Base-by-base conservation (phyloP, 2,329 filamentous ascomycete species). In the Penicillium paneum region DNA sequence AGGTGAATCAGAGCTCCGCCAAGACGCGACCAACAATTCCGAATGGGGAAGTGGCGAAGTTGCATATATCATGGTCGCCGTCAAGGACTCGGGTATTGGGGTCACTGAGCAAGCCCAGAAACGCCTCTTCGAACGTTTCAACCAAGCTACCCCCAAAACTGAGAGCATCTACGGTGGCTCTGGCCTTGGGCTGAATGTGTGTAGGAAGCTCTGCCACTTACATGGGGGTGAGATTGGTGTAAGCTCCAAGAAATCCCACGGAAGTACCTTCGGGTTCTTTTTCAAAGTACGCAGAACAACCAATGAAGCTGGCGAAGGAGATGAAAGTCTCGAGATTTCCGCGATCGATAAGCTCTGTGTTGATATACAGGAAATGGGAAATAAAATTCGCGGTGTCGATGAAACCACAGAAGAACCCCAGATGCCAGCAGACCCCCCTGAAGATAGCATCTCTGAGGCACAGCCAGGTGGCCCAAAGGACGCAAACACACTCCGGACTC, bases 171-270 rank as follows among this genome's bases (percentile, higher is more conserved):
- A 93, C 60, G 90, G 89, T 21, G 90, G 90, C 0, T 89, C 86
- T 0, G 90, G 90, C 0, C 79, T 94, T 1, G 90, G 90, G 0
- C 77, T 93, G 0, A 93, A 91, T 70, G 92, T 93, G 60, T 89
- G 86, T 35, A 81, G 88, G 24, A 83, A 89, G 51, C 78, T 94
- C n/a, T 90, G 88, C 0, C 89, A 93, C 67, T 76, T 93, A 11
- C 89, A 92, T 68, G 88, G 89, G 19, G 90, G 90, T 4, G 85
- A 89, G 56, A 91, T 94, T 43, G 89, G 89, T 2, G 86, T 93
- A 0, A 77, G 79, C 15, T 81, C 79, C 5, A 78, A 81, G 60
- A 74, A 79, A 41, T 81, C 79, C 3, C 76, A 78, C 42, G 81
- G 82, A 15, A 82, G 80, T 60, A 83, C 80, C 0, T 84, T 84